Conservation (phyloP, 106 monocot species). For the Dendrobium chrysotoxum region DNA sequence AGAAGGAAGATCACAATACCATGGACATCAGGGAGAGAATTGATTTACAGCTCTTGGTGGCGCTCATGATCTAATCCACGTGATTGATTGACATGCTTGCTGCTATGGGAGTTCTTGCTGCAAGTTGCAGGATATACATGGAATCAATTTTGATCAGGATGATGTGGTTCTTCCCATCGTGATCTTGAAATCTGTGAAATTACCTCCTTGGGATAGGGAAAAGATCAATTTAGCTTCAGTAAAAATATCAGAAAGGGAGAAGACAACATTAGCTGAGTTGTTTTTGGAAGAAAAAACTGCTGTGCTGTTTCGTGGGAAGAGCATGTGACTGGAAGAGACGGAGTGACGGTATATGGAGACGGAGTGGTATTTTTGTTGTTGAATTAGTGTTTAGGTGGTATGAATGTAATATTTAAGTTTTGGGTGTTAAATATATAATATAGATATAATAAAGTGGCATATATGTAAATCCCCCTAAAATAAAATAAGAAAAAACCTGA, state of each 20-base stretch:
- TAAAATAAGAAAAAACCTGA: too few relatives aligned
- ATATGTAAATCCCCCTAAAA: too few relatives aligned
- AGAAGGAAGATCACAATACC: slow-evolving; percentile 8
- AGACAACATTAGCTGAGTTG: not conserved
- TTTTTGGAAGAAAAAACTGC: not conserved
- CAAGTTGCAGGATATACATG: not conserved
- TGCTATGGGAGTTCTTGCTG: not conserved
- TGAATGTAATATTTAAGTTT: too few relatives aligned
- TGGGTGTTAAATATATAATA: too few relatives aligned
- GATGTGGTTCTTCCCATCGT: not conserved
- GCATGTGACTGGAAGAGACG: too few relatives aligned
- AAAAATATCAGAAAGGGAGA: not conserved
- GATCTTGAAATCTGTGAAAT: not conserved
- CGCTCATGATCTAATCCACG: slow-evolving; percentile 17
- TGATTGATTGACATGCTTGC: slow-evolving; percentile 14
- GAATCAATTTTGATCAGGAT: not conserved
- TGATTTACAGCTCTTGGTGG: slow-evolving; percentile 28
- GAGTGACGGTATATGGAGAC: too few relatives aligned
- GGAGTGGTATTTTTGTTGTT: too few relatives aligned
- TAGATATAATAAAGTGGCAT: too few relatives aligned
- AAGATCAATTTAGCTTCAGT: not conserved
- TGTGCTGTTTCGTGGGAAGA: too few relatives aligned
- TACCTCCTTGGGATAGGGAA: not conserved
- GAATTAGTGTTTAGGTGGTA: too few relatives aligned
- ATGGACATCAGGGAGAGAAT: slow-evolving; percentile 15